Conservation (phyloP, 208 protist genomes). For the Blastocrithidia nonstop region DNA sequence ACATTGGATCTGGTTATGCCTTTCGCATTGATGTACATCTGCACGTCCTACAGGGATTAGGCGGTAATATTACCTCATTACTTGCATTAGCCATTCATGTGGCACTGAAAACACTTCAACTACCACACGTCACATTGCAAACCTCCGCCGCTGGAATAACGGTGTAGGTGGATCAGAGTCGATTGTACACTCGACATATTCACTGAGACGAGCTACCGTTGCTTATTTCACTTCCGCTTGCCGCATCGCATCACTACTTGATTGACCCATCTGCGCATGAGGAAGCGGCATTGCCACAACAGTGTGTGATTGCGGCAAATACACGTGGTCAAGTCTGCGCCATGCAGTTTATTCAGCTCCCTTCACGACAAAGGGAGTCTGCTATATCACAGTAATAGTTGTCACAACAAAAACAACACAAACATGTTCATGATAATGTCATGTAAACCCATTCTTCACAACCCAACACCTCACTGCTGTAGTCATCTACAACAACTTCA, state of each 20-base stretch:
- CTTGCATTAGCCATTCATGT: conserved; percentile 45
- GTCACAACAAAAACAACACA: background rate
- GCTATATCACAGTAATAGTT: background rate
- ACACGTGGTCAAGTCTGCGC: conserved; percentile 29
- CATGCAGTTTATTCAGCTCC: conserved; percentile 43
- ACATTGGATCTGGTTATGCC: conserved; percentile 58
- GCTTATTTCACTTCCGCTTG: conserved; percentile 33
- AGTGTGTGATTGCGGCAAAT: conserved; percentile 46
- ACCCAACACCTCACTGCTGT: no score
- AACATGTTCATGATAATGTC: background rate
- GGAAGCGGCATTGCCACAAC: conserved; percentile 69
- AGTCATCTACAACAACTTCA: no score
- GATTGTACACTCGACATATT: conserved; percentile 27
- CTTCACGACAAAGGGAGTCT: conserved; percentile 46
- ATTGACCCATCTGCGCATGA: conserved; percentile 54
- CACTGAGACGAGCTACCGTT: conserved; percentile 46
- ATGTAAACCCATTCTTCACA: no score
- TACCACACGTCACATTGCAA: conserved; percentile 57
- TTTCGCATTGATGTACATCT: conserved; percentile 74
- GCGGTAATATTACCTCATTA: conserved; percentile 36
- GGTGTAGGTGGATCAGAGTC: conserved; percentile 53
- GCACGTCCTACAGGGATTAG: conserved; percentile 42
- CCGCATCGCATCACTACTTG: conserved; percentile 62
- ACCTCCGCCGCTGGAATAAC: conserved; percentile 24
- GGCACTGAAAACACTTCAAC: conserved; percentile 26